Evolutionary conservation across 1,139 yeast species (phyloP), one percentile per base, ranked within the genome.

Genomic region (Pichiaceae sp.): DNA sequence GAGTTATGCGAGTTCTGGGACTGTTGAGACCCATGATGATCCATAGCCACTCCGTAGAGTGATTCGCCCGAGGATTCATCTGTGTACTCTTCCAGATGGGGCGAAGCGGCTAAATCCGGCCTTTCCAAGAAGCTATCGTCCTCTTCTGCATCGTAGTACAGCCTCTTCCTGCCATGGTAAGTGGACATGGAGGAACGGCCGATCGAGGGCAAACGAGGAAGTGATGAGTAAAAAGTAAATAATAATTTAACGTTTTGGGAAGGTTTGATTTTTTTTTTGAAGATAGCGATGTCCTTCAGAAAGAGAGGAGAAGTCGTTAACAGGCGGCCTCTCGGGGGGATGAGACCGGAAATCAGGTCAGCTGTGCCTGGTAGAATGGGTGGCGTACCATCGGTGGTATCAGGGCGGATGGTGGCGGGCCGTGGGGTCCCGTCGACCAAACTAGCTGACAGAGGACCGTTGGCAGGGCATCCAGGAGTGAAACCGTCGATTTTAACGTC

Each of bases 401-500:
- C 7, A 21, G 24, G 11, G 24, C 24, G 7, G 24, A 7, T 21
- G 24, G 24, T 11, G 11, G 24, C 9, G 24, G n/a, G n/a, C n/a
- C n/a, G n/a, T n/a, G n/a, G n/a, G n/a, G n/a, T n/a, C n/a, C 24
- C 7, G 24, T 7, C 24, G 24, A 7, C 9, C 24, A 21, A 21
- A 7, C 24, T 21, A 21, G 11, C 24, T n/a, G n/a, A n/a, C n/a
- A n/a, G n/a, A n/a, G n/a, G n/a, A n/a, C 24, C 24, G 11, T 11
- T 21, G 24, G 24, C 11, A 11, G 24, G 37, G 4, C 79, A 76
- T 49, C 75, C 78, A 0, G 86, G 82, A 3, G 66, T 82, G 1
- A 68, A 78, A 43, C 95, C 96, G 0, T 87, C 96, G 0, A 64
- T 78, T 1, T 65, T 80, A 26, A 79, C 87, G 3, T 80, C 95